Base-by-base conservation (phyloP, 805 yeast species). In the Candida sakaeoensis region DNA sequence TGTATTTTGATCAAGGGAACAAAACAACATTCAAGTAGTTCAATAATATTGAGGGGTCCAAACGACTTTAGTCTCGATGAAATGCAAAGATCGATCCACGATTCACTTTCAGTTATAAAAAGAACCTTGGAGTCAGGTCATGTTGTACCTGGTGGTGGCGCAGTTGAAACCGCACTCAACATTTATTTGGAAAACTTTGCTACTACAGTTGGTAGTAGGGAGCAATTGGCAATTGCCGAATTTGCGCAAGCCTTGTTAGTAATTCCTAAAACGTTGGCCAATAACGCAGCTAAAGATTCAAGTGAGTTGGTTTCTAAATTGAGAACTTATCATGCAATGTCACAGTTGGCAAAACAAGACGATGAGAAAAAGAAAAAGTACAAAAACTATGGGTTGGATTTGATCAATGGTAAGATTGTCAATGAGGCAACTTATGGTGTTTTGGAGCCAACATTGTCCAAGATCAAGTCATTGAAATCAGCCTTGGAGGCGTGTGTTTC, bases 61-160 rank as follows among this genome's bases (percentile, higher is more conserved):
- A 93, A 93, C 61, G 93, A 93, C 61, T 93, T 85, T 62, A 82
- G 95, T 29, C 75, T 93, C 50, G 99, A 93, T 65, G 99, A 93
- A 70, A 91, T 95, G 98, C 96, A 93, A 68, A 80, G 99, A 65
- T 89, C 98, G 0, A 64, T 95, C 45, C 97, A 88, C 57, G 99
- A 93, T 61, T 86, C 98, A 2, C 72, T 93, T 48, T 81, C 88
- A 33, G 99, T 93, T 26, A 96, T 93, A 26, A 93, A 93, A 70
- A 81, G 99, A 60, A 89, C 98, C 9, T 75, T 95, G 50, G 99
- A 93, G 65, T 80, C 91, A 55, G 98, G 97, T 15, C 68, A 77
- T 50, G 90, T 95, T 42, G 99, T 93, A 5, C 98, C 99, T 31
- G 99, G 99, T 46, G 99, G 99, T 49, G 99, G 99, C 45, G 95